Base-by-base conservation (phyloP, 108 stramenopile species). In the Nannochloropsis gaditana region DNA sequence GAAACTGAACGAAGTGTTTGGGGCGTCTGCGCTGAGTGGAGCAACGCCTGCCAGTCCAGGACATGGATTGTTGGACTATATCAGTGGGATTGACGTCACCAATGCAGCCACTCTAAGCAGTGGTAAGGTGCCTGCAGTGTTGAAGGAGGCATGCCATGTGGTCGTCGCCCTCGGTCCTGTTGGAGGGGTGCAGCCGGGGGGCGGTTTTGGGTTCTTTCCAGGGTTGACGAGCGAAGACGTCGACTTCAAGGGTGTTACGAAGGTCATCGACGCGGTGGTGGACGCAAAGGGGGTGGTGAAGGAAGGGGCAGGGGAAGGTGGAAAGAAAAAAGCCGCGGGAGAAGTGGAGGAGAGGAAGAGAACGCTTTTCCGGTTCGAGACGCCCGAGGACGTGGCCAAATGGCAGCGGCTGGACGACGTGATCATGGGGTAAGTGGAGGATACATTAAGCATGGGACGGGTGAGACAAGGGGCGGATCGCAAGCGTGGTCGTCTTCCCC, bases 351-450 rank as follows among this genome's bases (percentile, higher is more conserved):
- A 15, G 87, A 83, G 43, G 83, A 83, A 19, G 43, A 9, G 11
- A 19, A n/a, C 83, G 9, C 9, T 83, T 15, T 83, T n/a, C n/a
- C n/a, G 21, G 9, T 44, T 31, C 44, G 44, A 9, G n/a, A 43
- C 83, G 44, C 9, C 9, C 3, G 45, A 43, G 43, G 44, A 21
- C 11, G 11, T 21, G 42, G 81, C 83, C 42, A 9, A 21, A 81
- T 87, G 84, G 87, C 80, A 84, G 87, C 80, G 80, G 45, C 81
- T 87, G 84, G 87, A 87, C 19, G 87, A 87, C 43, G 87, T 84
- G 42, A 87, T 87, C 81, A 87, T 87, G 87, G 87, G 87, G 4
- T 83, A 84, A 73, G 59, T 73, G n/a, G 42, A 45, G 31, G 81
- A 81, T 45, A 45, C 82, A 79, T 3, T 50, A 80, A 2, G 43